A percentile compares a stretch with the other conserved stretches of the same genome.
Conservation (phyloP, 306 rosid species). For the Clitoria ternatea region DNA sequence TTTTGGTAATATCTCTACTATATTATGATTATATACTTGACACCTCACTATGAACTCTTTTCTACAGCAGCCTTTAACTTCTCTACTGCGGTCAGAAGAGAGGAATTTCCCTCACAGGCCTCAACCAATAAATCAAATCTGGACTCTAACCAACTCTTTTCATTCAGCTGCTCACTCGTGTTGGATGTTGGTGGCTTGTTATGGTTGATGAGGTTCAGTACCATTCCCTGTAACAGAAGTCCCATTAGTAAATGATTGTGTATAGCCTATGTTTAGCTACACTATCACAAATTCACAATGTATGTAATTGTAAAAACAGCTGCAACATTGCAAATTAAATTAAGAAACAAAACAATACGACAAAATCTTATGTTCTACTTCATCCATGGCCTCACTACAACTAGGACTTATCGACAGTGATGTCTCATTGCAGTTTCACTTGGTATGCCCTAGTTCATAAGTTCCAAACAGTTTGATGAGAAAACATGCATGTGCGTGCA, state of each 20-base stretch:
- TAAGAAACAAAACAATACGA: not conserved
- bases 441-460: not conserved
- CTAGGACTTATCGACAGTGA: conserved; percentile 2
- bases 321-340: not conserved
- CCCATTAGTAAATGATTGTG: conserved; percentile 4
- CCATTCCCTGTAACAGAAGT: conserved; percentile 59
- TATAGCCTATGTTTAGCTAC: not conserved
- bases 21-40: not conserved
- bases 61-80: conserved; percentile 46
- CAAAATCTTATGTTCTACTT: not conserved
- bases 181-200: conserved; percentile 31
- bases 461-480: not conserved
- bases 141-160: conserved; percentile 38
- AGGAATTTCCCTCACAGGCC: conserved; percentile 77
- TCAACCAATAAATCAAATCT: conserved; percentile 57
- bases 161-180: conserved; percentile 16
- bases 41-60: conserved; percentile 22
- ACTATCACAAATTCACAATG: conserved; percentile 14
- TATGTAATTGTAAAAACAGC: not conserved
- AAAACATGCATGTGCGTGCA: not conserved
- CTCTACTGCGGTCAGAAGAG: conserved; percentile 50
- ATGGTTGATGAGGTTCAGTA: conserved; percentile 53
- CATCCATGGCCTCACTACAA: not conserved
- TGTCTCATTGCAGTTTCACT: not conserved
- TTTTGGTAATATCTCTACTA: not conserved